Evolutionary conservation across 192 early-diverging fungal genomes (phyloP), one percentile per base, ranked within the genome.

Genomic region (Gamsiella multidivaricata): DNA sequence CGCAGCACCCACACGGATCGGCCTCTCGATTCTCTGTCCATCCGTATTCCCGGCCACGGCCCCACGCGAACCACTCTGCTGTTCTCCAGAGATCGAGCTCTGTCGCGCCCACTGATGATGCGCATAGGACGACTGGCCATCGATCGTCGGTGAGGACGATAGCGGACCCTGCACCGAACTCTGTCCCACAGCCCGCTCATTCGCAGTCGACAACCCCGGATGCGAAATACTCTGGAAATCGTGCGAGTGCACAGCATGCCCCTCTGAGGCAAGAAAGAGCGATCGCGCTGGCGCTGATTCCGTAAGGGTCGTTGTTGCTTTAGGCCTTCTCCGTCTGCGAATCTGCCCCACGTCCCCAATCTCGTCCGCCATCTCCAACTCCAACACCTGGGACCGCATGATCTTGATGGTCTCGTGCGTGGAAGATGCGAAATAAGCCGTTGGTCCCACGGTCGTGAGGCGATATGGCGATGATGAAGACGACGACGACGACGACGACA

Each of bases 301-400:
- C 12, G 49, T 17, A 12, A 17, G 18, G 17, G n/a, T 37, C 7
- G 36, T 2, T 5, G 36, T 26, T 0, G 49, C 70, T 43, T 49
- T 73, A 9, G 74, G 74, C 23, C 74, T 45, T 36, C 63, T 68
- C 46, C 74, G 31, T 22, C 74, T 37, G 17, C 74, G 59, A 8
- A 78, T 78, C 15, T 61, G 31, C 0, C 74, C 66, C 17, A 78
- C 74, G 29, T 78, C 61, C 0, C 65, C 74, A 8, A 29, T 29
- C 29, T 78, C 74, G 47, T 78, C 74, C 15, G 36, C 34, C 39
- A 34, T 69, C 41, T 78, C 74, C 2, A 78, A 41, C 20, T 68
- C 65, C 1, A 59, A 47, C n/a, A 69, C 54, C 7, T 61, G 49
- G 1, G 65, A 15, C 39, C 74, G 47, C 51, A 78, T 34, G 12